Conservation (phyloP, 1,139 yeast species). For the Hemisphaericaspora subhashii region DNA sequence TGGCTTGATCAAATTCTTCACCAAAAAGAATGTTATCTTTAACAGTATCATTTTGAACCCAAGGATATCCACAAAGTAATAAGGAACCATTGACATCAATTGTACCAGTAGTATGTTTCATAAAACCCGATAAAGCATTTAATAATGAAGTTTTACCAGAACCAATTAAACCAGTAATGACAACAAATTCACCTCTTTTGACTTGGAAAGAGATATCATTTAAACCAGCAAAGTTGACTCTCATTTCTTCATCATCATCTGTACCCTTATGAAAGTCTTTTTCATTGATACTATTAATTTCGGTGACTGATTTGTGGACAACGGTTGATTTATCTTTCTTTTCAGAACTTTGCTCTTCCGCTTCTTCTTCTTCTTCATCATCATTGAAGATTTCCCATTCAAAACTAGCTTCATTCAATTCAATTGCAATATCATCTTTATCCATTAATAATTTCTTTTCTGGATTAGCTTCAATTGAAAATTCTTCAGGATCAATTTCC, state of each 20-base stretch:
- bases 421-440: slow-evolving; percentile 37
- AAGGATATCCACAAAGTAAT: slow-evolving; percentile 51
- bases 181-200: slow-evolving; percentile 57
- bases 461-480: slow-evolving; percentile 21
- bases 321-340: background rate
- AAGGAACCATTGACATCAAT: slow-evolving; percentile 40
- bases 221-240: slow-evolving; percentile 15
- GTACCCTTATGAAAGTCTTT: background rate
- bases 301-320: slow-evolving; percentile 5
- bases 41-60: slow-evolving; percentile 48
- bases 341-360: slow-evolving; percentile 9
- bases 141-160: slow-evolving; percentile 70
- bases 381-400: slow-evolving; percentile 60
- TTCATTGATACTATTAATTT: slow-evolving; percentile 3
- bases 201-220: slow-evolving; percentile 20
- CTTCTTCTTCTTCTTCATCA: slow-evolving; percentile 16
- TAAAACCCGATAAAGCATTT: slow-evolving; percentile 53
- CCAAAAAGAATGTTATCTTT: slow-evolving; percentile 42
- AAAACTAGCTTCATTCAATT: slow-evolving; percentile 54
- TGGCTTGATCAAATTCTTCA: slow-evolving; percentile 22
- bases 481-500: slow-evolving; percentile 21
- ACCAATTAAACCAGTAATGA: slow-evolving; percentile 73
- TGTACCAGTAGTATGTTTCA: slow-evolving; percentile 44
- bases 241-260: slow-evolving; percentile 8
- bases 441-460: slow-evolving; percentile 26